phyloP scores from a whole-genome alignment of 768 basidiomycete genomes.

The Leccinum uliginosum region DNA sequence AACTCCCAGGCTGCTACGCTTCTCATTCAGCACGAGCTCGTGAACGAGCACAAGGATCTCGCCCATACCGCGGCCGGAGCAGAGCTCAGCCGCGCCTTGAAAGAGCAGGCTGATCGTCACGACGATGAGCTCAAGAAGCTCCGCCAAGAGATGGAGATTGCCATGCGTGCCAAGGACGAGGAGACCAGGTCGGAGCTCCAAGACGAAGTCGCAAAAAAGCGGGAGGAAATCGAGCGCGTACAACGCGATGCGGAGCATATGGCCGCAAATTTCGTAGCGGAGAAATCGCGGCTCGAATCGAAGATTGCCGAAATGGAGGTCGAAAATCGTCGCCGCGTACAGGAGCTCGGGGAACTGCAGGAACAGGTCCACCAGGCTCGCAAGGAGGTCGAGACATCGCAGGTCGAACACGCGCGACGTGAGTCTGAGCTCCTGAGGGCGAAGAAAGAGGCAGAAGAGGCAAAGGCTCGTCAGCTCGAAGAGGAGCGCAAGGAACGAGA shows the following conservation, averaged over 20 bases:
- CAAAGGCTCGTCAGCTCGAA: conserved; percentile 26
- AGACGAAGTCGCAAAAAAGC: conserved; percentile 39
- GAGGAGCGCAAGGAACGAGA: conserved; percentile 29
- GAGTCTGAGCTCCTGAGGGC: conserved; percentile 25
- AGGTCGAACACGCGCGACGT: conserved; percentile 25
- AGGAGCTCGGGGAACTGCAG: conserved; percentile 23
- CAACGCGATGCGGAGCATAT: conserved; percentile 38
- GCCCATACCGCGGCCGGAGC: conserved; percentile 50
- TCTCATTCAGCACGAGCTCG: conserved; percentile 53
- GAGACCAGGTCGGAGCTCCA: conserved; percentile 44
- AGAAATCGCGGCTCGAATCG: conserved; percentile 33
- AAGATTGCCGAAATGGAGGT: conserved; percentile 25
- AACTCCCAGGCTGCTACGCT: conserved; percentile 39
- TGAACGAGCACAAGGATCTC: conserved; percentile 45
- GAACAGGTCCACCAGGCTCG: conserved; percentile 27
- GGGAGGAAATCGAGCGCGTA: conserved; percentile 41
- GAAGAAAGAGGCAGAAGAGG: conserved; percentile 27
- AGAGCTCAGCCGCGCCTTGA: conserved; percentile 47
- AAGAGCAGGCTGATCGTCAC: conserved; percentile 43
- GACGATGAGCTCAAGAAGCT: conserved; percentile 45
- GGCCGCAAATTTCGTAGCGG: conserved; percentile 35
- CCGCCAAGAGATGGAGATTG: conserved; percentile 43
- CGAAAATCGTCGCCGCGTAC: conserved; percentile 14
- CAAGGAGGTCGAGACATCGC: conserved; percentile 26
- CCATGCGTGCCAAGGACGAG: conserved; percentile 42